Conservation (phyloP, 202 grass and related monocot species). For the Zoysia matrella region DNA sequence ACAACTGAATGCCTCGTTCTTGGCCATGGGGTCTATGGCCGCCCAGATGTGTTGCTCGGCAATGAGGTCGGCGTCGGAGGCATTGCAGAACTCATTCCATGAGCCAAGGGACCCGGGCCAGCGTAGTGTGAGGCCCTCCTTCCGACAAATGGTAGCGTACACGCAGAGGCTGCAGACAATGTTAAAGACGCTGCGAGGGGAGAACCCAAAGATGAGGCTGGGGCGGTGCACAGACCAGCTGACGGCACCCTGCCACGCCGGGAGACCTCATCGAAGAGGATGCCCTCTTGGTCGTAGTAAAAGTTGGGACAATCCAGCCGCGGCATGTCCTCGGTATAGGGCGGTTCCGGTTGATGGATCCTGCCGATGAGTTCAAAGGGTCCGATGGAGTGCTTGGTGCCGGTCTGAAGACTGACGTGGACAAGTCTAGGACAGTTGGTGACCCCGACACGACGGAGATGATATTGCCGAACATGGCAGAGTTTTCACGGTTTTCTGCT, state of each 20-base stretch:
- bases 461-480: slow-evolving; percentile 82
- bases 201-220: no score
- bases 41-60: slow-evolving; percentile 22
- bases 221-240: no score
- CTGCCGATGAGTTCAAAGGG: slow-evolving; percentile 44
- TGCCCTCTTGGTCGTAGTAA: no score
- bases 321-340: not conserved
- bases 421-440: slow-evolving; percentile 59
- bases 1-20: no score
- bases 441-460: slow-evolving; percentile 52
- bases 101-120: slow-evolving; percentile 35
- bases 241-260: no score
- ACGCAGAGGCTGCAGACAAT: slow-evolving; percentile 51
- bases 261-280: no score
- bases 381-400: slow-evolving; percentile 73
- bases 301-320: slow-evolving; percentile 35
- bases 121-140: slow-evolving; percentile 45
- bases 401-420: slow-evolving; percentile 84
- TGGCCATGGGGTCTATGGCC: no score
- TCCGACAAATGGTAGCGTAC: slow-evolving; percentile 55
- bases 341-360: slow-evolving; percentile 50
- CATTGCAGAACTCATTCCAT: slow-evolving; percentile 55
- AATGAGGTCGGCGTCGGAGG: slow-evolving; percentile 58
- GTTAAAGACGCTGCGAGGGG: slow-evolving; percentile 33
- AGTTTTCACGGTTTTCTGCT: slow-evolving; percentile 55